Evolutionary conservation across 2,329 filamentous ascomycete genomes (phyloP), one percentile per base, ranked within the genome.

Genomic region (Aspergillus fumigatiaffinis): DNA sequence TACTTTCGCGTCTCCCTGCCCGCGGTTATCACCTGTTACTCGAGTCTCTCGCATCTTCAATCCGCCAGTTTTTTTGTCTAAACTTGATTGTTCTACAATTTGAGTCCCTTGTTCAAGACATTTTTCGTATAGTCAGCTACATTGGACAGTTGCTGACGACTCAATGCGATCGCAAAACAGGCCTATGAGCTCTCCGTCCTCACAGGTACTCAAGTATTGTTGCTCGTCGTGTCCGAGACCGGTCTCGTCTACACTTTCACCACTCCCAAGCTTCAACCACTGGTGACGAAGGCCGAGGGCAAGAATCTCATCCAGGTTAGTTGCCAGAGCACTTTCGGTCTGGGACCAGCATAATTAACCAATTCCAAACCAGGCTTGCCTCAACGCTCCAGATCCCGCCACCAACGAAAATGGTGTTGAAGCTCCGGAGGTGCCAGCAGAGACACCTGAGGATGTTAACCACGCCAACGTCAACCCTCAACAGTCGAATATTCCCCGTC

Each of bases 251-350:
- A 97, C 79, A 97, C 93, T 59, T 97, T 97, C 76, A 97, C 93
- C 61, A 99, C 94, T 17, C 94, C 94, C 21, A 99, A 99, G 82
- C 87, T 99, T 56, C 94, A 97, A 79, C 94, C 94, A 62, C 86
- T 99, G 54, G 94, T 97, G 67, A 99, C 94, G 62, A 97, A 97
- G 82, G 89, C 94, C 20, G 94, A 97, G 79, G 94, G 94, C 80
- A 99, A 99, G 85, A 99, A 99, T 76, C 82, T 99, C 64, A 97
- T 99, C 67, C 94, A 99, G 87, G 94, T 97, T 85, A 64, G 86
- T 69, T 35, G 42, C 44, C 12, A 28, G 14, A 44, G 10, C 14
- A 20, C 41, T 21, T 20, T 42, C 32, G 20, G 14, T 44, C 14
- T 32, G 7, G 35, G 10, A 41, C 42, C 47, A 28, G 25, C 14